Percentiles rank a stretch among this genome's conserved stretches.
These are phyloP conservation scores for Cyanidiococcus yangmingshanensis DNA, from an alignment of 23 red algal species.

Conservation along the genomic window DNA sequence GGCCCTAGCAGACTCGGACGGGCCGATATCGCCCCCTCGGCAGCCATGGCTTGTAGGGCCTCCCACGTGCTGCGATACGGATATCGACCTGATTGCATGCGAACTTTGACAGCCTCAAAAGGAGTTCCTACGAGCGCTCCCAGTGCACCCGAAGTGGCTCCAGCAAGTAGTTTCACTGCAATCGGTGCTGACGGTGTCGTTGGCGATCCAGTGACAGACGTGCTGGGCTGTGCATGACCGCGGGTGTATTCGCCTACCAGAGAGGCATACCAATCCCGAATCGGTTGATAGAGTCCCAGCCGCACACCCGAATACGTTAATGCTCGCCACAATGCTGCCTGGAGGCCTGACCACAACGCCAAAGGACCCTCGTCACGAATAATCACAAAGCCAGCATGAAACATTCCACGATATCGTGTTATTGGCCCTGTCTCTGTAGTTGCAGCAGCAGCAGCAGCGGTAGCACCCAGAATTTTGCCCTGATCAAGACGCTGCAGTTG, in stretches of 20 bases:
- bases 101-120: slow-evolving; percentile 29
- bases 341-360: neutral
- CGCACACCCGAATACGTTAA: slow-evolving; percentile 30
- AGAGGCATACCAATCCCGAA: slow-evolving; percentile 1
- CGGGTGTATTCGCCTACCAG: neutral
- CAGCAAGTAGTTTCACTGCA: slow-evolving; percentile 6
- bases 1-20: neutral
- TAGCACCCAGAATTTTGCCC: neutral
- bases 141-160: slow-evolving; percentile 18
- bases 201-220: neutral
- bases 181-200: neutral
- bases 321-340: neutral
- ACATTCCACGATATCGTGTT: slow-evolving; percentile 9
- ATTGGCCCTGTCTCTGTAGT: neutral
- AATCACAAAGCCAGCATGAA: neutral
- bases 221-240: neutral
- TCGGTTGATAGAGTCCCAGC: slow-evolving; percentile 25
- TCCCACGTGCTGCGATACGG: neutral
- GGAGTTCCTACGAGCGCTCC: slow-evolving; percentile 26
- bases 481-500: neutral
- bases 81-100: slow-evolving; percentile 27
- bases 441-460: neutral
- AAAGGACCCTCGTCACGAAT: slow-evolving; percentile 2
- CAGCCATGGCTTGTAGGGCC: slow-evolving; percentile 2
- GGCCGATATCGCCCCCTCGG: neutral